Base-by-base conservation (phyloP, 1,284 basidiomycete species). In the Ceratobasidium sp. region DNA sequence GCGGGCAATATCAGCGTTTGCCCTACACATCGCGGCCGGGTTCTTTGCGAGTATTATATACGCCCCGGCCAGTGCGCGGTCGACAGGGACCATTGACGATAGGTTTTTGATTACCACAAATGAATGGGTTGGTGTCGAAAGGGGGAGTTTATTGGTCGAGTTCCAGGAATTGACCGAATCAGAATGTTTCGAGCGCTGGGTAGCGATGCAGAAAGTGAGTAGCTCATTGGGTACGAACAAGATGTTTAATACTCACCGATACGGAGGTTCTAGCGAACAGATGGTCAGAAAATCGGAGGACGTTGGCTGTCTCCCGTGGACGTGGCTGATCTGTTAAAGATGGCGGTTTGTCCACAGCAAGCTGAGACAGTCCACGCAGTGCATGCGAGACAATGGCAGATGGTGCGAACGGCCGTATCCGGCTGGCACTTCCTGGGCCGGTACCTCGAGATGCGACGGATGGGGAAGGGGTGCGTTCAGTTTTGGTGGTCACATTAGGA, bases 371-470 rank as follows among this genome's bases (percentile, higher is more conserved):
- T 5, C 79, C 79, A 44, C 79, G 52, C 71, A 80, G 55, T 23
- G 79, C 79, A 74, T 80, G 78, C 12, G 78, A 73, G 23, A 80
- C 71, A 30, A 79, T 80, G 18, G 79, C 79, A 27, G 74, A 77
- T 20, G 78, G 64, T 3, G 79, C 64, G 27, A 79, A 78, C 14
- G 76, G 78, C 48, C 77, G 60, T 52, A 75, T 54, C n/a, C 65
- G 69, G 18, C 71, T 46, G 38, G 54, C 77, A 48, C 60, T 52
- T 54, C 78, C 77, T 7, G 77, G 54, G 8, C 71, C 71, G 33
- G 76, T 79, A 33, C 71, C 78, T 48, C 78, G 78, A 46, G 78
- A 79, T 23, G 44, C 77, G 12, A 71, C 68, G 5, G 78, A 79
- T 6, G 78, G 78, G 10, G 78, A 79, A 14, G 77, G 78, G 6